Base-by-base conservation (phyloP, 2,329 filamentous ascomycete genomes). In the Penicillium sp. region DNA sequence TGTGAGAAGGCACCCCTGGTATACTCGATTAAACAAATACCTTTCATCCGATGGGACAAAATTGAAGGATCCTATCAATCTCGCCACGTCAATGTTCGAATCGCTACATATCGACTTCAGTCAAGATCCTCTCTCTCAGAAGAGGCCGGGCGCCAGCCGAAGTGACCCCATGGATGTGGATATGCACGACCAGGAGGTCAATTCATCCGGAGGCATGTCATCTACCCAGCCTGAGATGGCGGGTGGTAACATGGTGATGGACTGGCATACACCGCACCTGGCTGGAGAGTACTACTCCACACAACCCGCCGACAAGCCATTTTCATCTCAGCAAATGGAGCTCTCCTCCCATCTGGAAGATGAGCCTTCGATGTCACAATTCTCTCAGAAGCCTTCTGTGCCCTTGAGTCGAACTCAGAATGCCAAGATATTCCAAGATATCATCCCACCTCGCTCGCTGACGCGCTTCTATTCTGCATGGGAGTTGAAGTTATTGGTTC, bases 11-110 rank as follows among this genome's bases (percentile, higher is more conserved):
- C 95, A 99, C 78, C 94, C 93, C 1, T 99, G 95, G 95, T 97
- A 92, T 75, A 97, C 92, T 3, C 86, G 92, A 50, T 84, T 84
- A 62, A 99, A 98, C 76, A 85, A 84, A 35, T 89, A 93, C 70
- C 84, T 98, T 54, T 88, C 88, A 4, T 73, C 85, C 0, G 89
- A 93, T 63, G 94, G 94, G 68, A 54, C 35, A 6, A 87, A 84
- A 66, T 85, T 93, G 37, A 86, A 86, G 12, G 92, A 98, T 71
- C 91, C 92, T 0, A 82, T 98, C 64, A 87, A 88, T 58, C 84
- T 99, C 51, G 95, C 95, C n/a, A 96, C 95, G 0, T 89, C 92
- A 73, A 97, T 99, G 92, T 89, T 99, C 58, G 92, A 96, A 75
- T 91, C 88, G 59, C 86, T 99, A 17, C 91, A 88, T 65, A 96